Conservation (phyloP, 495 filamentous ascomycete species). For the Monascus purpureus region DNA sequence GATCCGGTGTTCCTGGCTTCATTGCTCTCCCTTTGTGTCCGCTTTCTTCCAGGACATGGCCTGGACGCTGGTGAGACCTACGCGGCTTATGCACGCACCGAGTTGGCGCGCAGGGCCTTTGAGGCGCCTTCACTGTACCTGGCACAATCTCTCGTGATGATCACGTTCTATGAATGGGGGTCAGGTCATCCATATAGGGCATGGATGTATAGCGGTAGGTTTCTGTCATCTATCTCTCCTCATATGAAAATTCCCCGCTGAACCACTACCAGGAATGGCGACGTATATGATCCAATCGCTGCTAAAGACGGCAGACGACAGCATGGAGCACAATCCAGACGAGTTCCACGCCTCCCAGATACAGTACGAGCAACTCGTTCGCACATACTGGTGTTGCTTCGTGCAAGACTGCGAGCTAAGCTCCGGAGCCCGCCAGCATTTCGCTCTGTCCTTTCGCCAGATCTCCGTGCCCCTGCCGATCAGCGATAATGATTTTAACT, state of each 20-base stretch:
- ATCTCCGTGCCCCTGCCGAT: constrained; percentile 31
- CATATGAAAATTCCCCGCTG: background rate
- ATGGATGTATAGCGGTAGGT: constrained; percentile 33
- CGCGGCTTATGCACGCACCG: constrained; percentile 22
- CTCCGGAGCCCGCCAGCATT: constrained; percentile 30
- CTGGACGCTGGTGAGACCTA: constrained; percentile 20
- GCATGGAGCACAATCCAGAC: constrained; percentile 30
- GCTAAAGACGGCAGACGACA: constrained; percentile 29
- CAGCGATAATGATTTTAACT: constrained; percentile 28
- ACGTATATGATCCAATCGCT: constrained; percentile 35
- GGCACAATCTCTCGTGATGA: constrained; percentile 29
- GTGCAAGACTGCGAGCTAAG: constrained; percentile 32
- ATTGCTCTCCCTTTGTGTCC: constrained; percentile 24
- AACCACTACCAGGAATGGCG: constrained; percentile 22
- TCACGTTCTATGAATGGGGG: constrained; percentile 32
- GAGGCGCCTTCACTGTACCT: constrained; percentile 27
- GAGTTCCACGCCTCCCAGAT: constrained; percentile 26
- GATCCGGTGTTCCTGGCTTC: constrained; percentile 29
- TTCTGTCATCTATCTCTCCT: background rate
- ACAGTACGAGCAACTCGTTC: constrained; percentile 30
- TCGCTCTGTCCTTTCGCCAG: constrained; percentile 28
- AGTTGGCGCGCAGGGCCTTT: constrained; percentile 24
- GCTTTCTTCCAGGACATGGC: constrained; percentile 18
- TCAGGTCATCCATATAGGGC: constrained; percentile 29
- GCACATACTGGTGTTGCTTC: constrained; percentile 33